Evolutionary conservation across 768 basidiomycete species (phyloP), one percentile per base, ranked within the genome.

Genomic region (Agaricus sinodeliciosus): DNA sequence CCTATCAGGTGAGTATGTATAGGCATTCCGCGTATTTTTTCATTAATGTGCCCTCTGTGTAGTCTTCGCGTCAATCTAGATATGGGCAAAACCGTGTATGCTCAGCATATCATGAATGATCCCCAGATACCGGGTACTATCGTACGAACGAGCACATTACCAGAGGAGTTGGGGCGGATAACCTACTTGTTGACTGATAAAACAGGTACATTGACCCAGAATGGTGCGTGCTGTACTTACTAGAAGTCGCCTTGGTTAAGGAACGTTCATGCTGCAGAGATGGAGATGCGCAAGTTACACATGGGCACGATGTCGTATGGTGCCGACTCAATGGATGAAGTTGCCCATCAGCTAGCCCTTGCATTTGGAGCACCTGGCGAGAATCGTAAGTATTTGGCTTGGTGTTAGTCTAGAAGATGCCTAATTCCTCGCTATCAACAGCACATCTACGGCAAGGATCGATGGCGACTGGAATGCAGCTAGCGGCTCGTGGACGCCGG

Each of bases 51-150:
- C 19, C 31, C 12, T 40, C 35, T 18, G 13, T 27, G 5, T 64
- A 97, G 94, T 76, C 73, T 99, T 51, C 89, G 96, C n/a, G 95
- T 99, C 49, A 99, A 99, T 61, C 78, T 99, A 49, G 96, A 99
- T 67, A 98, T 99, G 94, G 96, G 96, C 52, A 99, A 99, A 71
- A 98, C 94, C 1, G 89, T 98, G 40, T 99, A 99, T 61, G 94
- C 92, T 0, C 85, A 89, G 40, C 90, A 94, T 58, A 98, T 98
- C 52, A 93, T 94, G 86, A 85, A 81, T 48, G 96, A 98, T 69
- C 64, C 60, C 42, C 92, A 97, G 68, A 99, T 99, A 59, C 92
- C 94, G 3, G 82, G 85, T 43, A 96, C 96, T 3, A 96, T 98
- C 56, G 96, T 98, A 7, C 79, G 96, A 12, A 98, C 96, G n/a